Evolutionary conservation across 495 filamentous ascomycete species (phyloP).

Genomic region (Halenospora varia): DNA sequence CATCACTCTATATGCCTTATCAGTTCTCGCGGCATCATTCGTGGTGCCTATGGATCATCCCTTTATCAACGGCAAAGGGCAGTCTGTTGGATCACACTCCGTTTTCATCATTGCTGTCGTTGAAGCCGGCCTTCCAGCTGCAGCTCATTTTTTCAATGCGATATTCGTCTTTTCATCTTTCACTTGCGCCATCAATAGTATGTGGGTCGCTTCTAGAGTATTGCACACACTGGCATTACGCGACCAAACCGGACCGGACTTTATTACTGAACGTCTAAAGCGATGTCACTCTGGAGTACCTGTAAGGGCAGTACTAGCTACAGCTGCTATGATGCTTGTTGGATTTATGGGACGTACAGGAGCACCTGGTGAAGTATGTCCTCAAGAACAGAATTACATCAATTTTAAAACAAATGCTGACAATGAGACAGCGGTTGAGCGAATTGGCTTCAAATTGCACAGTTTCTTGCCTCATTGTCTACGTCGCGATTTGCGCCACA

Average conservation of each 20-base stretch:
- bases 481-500: constrained; percentile 39
- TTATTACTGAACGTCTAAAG: constrained; percentile 30
- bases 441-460: constrained; percentile 43
- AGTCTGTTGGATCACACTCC: constrained; percentile 35
- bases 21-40: constrained; percentile 37
- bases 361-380: constrained; percentile 31
- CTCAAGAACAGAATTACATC: background rate
- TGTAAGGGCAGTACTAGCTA: constrained; percentile 41
- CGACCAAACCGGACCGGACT: constrained; percentile 35
- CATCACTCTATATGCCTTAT: constrained; percentile 39
- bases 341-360: constrained; percentile 42
- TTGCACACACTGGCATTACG: constrained; percentile 42
- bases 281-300: constrained; percentile 44
- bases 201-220: constrained; percentile 42
- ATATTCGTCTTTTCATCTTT: constrained; percentile 45
- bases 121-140: constrained; percentile 34
- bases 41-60: constrained; percentile 43
- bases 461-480: constrained; percentile 40
- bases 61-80: constrained; percentile 38
- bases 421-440: constrained; percentile 23
- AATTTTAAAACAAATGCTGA: background rate
- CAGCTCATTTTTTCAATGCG: constrained; percentile 43
- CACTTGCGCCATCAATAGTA: constrained; percentile 40
- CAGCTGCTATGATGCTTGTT: constrained; percentile 39
- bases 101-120: constrained; percentile 44